Percentiles rank a stretch among this genome's conserved stretches.
phyloP scores from a whole-genome alignment of 164 flowering plant species.

The Vitis rotundifolia region DNA sequence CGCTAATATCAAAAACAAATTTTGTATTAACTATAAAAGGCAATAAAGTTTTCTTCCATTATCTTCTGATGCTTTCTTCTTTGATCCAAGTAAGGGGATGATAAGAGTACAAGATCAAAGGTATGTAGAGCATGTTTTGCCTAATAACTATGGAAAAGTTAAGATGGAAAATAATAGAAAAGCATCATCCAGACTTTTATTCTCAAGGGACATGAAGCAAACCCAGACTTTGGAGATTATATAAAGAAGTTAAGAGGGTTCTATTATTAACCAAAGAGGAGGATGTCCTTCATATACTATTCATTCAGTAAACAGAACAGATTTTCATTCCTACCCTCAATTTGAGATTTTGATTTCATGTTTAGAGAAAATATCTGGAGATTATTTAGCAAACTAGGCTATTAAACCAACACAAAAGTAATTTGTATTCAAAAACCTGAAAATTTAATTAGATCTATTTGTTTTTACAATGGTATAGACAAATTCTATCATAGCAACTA shows the following conservation, averaged over 20 bases:
- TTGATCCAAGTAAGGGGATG: too few relatives aligned
- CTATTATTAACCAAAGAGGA: too few relatives aligned
- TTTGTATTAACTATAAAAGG: too few relatives aligned
- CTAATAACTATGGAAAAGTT: too few relatives aligned
- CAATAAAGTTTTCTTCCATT: too few relatives aligned
- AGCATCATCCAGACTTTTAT: neutral
- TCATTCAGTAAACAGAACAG: neutral
- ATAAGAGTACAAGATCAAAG: too few relatives aligned
- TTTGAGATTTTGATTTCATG: neutral
- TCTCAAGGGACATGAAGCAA: neutral
- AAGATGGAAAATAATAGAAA: neutral
- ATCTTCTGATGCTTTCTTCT: too few relatives aligned
- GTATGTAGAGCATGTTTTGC: too few relatives aligned
- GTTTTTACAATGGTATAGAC: neutral
- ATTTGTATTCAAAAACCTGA: neutral
- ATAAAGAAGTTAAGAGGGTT: too few relatives aligned
- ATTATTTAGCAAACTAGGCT: neutral
- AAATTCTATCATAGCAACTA: neutral
- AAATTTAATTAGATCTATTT: neutral
- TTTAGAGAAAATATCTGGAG: neutral
- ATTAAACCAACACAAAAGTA: neutral
- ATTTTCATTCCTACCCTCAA: neutral
- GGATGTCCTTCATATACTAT: too few relatives aligned
- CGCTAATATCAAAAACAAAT: too few relatives aligned
- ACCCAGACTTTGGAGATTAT: neutral